A percentile compares a stretch with the other conserved stretches of the same genome.
These are phyloP conservation scores for Pythium biforme DNA, from an alignment of 352 stramenopile species.

Conservation along the genomic window DNA sequence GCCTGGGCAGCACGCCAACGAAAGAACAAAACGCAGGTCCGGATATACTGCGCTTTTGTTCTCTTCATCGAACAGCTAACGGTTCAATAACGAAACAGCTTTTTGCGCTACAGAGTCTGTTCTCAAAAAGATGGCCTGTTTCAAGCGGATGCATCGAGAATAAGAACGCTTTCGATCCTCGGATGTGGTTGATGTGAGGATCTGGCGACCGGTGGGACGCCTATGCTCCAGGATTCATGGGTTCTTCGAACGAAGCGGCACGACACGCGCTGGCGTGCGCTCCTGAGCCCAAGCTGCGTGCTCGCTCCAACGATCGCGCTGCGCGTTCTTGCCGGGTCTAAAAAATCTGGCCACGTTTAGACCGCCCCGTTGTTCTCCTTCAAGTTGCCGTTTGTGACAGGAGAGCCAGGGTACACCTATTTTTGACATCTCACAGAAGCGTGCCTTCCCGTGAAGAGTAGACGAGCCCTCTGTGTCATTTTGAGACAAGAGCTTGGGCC, in stretches of 20 bases:
- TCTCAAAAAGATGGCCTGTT: too few relatives aligned
- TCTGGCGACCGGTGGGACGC: neutral
- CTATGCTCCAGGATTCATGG: neutral
- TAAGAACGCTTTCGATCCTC: too few relatives aligned
- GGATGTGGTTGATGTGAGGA: too few relatives aligned
- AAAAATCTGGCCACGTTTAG: neutral
- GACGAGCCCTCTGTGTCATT: conserved; percentile 8
- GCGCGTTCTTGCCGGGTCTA: neutral
- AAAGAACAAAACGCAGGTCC: too few relatives aligned
- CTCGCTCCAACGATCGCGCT: neutral
- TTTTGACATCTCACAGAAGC: conserved; percentile 19
- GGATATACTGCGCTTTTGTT: too few relatives aligned
- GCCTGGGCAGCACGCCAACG: too few relatives aligned
- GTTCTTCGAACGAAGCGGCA: neutral
- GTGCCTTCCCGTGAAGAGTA: neutral
- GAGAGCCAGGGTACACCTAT: conserved; percentile 10
- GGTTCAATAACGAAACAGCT: too few relatives aligned
- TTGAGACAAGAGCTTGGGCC: conserved; percentile 1
- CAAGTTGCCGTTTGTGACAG: conserved; percentile 16
- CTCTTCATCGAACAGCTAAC: too few relatives aligned
- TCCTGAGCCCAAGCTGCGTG: neutral
- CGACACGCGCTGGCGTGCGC: conserved; percentile 14
- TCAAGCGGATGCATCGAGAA: too few relatives aligned
- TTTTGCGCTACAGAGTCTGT: too few relatives aligned
- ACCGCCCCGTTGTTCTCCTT: neutral